Percentiles rank a stretch among this genome's conserved stretches.
These are phyloP conservation scores for Colletotrichum truncatum DNA, from an alignment of 2,329 filamentous ascomycete species.

Conservation along the genomic window DNA sequence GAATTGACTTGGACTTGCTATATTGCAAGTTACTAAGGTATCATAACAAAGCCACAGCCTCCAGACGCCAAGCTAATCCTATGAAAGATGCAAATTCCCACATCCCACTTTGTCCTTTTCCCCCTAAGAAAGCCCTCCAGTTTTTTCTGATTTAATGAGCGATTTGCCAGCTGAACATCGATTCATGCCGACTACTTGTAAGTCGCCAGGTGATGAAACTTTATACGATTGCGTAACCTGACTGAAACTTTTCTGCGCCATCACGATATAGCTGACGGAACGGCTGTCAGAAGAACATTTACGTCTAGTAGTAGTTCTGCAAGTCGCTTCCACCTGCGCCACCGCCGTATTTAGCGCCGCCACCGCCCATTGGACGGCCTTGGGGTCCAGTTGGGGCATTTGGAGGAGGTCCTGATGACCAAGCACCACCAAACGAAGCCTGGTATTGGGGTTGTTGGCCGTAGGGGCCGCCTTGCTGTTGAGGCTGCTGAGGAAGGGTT, in stretches of 20 bases:
- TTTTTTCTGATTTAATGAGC: not conserved
- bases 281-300: not conserved
- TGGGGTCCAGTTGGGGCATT: constrained; percentile 25
- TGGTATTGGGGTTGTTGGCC: constrained; percentile 34
- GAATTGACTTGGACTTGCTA: not conserved
- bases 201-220: too few species aligned
- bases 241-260: too few species aligned
- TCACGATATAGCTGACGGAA: not conserved
- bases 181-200: too few species aligned
- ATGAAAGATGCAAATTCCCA: not conserved
- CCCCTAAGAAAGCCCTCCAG: not conserved
- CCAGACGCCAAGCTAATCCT: constrained; percentile 23
- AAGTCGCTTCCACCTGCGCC: constrained; percentile 43
- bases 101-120: not conserved
- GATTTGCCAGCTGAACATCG: not conserved
- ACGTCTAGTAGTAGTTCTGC: constrained; percentile 49
- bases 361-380: constrained; percentile 33
- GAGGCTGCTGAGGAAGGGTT: constrained; percentile 36
- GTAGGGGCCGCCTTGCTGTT: constrained; percentile 22
- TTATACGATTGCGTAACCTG: too few species aligned
- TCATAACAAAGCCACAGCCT: constrained; percentile 21
- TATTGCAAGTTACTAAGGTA: constrained; percentile 21
- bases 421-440: constrained; percentile 1
- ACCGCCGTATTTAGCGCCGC: constrained; percentile 32
- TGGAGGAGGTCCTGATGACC: constrained; percentile 10